Conservation (phyloP, 208 protist genomes). For the Acanthamoeba royreba region DNA sequence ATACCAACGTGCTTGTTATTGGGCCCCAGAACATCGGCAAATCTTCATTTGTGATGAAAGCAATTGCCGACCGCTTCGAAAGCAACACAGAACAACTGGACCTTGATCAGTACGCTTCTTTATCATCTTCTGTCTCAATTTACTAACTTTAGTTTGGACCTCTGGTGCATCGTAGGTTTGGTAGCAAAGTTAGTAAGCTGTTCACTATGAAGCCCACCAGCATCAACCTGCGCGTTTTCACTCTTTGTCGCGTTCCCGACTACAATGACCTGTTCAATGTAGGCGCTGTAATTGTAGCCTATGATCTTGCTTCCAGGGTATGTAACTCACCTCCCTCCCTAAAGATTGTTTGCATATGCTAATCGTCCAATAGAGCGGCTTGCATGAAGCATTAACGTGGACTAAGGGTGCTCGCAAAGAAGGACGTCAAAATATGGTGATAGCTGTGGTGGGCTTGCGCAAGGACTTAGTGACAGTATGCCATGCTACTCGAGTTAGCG, state of each 20-base stretch:
- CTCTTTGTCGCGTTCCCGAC: not conserved
- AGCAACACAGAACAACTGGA: not conserved
- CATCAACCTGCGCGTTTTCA: not conserved
- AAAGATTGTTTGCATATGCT: not conserved
- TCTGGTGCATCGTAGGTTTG: not conserved
- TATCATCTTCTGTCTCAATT: not conserved
- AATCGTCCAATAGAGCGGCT: not conserved
- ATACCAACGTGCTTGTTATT: not conserved
- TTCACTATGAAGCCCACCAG: not conserved
- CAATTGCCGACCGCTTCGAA: not conserved
- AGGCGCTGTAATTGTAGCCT: not conserved
- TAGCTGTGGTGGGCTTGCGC: not conserved
- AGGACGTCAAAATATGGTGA: not conserved
- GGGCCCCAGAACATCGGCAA: not conserved
- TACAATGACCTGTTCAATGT: constrained; percentile 42
- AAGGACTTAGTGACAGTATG: not conserved
- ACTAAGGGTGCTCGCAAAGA: not conserved
- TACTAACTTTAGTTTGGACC: not conserved
- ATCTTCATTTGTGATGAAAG: not conserved
- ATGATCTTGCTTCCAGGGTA: not conserved
- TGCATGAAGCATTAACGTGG: not conserved
- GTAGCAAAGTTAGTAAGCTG: not conserved
- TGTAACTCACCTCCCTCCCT: not conserved
- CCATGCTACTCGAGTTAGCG: not conserved
- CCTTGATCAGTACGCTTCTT: not conserved